Evolutionary conservation across 768 basidiomycete species (phyloP).

Genomic region (Lepiota brunneoincarnata): DNA sequence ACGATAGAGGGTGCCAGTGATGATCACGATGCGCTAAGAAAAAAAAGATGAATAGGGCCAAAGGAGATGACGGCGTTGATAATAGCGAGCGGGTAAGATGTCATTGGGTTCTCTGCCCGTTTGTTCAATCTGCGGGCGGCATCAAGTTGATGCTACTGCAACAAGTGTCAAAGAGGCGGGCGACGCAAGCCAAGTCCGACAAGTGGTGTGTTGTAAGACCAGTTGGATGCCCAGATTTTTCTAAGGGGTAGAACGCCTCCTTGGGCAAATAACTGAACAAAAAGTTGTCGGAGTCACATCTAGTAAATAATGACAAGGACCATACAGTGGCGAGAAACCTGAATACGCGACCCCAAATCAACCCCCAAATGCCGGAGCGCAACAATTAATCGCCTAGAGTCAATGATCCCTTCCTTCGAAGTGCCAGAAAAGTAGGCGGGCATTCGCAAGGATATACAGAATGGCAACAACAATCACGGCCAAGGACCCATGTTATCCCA

Average conservation of each 20-base stretch:
- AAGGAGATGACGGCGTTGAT: constrained; percentile 46
- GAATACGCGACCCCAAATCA: constrained; percentile 40
- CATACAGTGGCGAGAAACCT: constrained; percentile 44
- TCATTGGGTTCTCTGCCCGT: constrained; percentile 55
- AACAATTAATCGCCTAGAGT: constrained; percentile 51
- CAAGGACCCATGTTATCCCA: constrained; percentile 49
- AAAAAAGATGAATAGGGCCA: constrained; percentile 37
- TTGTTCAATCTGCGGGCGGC: constrained; percentile 28
- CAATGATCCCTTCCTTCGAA: constrained; percentile 49
- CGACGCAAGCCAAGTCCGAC: constrained; percentile 48
- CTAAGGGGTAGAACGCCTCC: constrained; percentile 52
- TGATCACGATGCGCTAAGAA: neutral
- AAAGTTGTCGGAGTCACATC: neutral
- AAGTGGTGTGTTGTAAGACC: constrained; percentile 55
- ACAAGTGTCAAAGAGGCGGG: constrained; percentile 48
- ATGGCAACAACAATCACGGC: constrained; percentile 45
- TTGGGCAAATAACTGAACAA: constrained; percentile 17
- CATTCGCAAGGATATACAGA: constrained; percentile 49
- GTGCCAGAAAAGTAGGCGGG: constrained; percentile 63
- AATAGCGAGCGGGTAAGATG: constrained; percentile 39
- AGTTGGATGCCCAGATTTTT: constrained; percentile 51
- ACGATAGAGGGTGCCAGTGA: neutral
- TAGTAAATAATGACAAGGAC: constrained; percentile 17
- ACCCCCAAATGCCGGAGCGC: constrained; percentile 39
- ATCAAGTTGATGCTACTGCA: neutral